Evolutionary conservation across 2,329 filamentous ascomycete species (phyloP), one percentile per base, ranked within the genome.

Genomic region (Verticillium nubilum): DNA sequence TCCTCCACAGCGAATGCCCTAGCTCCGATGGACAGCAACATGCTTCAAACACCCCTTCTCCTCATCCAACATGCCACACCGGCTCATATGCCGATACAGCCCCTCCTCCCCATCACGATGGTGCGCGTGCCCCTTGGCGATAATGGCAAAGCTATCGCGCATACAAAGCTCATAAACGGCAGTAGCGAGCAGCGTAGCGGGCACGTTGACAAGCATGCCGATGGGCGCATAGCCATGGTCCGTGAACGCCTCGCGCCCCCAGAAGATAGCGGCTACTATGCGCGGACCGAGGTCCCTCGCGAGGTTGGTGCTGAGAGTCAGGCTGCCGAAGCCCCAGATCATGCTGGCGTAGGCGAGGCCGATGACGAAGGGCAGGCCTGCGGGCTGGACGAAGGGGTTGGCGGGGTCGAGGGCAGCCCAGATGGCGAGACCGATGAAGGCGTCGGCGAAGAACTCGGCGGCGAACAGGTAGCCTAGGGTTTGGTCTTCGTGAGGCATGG

Each of bases 221-320:
- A 86, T 85, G 69, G 81, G 81, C 3, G 76, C 70, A 65, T 84
- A 85, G 27, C 63, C 60, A 62, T 61, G 65, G 59, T 69, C 65
- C 0, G 66, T 67, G 28, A 68, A 69, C 1, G 67, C 67, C 33
- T 66, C 65, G 27, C 47, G 58, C 27, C 67, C 67, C n/a, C 62
- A 69, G 60, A 85, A 85, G 61, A 85, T 85, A 17, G 81, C 80
- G 5, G 80, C 82, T 1, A 86, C 83, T 27, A 86, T 78, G 19
- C 84, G 78, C 1, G 81, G 80, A n/a, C 84, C 84, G 15, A 86
- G 72, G 66, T 86, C 84, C 65, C 83, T 73, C 12, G 84, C 83
- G 31, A 83, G 67, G 68, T 87, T 87, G 15, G 82, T 84, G 42
- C 74, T 77, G 64, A 86, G 80, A 13, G 80, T 82, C 54, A 82